These are phyloP conservation scores for Neurospora sp. DNA, from an alignment of 495 filamentous ascomycete genomes.

Conservation along the genomic window DNA sequence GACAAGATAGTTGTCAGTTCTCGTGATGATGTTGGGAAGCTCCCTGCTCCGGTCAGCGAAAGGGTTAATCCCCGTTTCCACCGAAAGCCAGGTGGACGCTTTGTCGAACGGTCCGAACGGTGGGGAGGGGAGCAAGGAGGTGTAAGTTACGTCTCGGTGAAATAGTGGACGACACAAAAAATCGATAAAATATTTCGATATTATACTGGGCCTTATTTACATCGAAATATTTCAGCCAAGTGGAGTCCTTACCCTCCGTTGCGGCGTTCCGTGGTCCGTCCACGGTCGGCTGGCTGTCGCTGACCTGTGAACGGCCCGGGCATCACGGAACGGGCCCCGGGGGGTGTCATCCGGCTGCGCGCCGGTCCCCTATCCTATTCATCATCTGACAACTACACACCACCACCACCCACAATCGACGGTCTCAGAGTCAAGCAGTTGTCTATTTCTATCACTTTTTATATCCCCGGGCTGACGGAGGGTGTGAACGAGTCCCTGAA, in stretches of 20 bases:
- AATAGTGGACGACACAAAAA: background rate
- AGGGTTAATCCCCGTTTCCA: background rate
- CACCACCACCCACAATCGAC: background rate
- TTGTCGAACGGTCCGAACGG: background rate
- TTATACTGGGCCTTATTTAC: background rate
- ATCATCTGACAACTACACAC: background rate
- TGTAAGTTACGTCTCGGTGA: background rate
- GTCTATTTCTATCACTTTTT: background rate
- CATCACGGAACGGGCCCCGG: background rate
- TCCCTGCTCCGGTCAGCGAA: background rate
- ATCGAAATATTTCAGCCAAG: background rate
- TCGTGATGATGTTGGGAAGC: background rate
- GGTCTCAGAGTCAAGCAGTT: background rate
- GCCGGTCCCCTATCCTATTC: background rate
- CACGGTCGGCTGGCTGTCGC: background rate
- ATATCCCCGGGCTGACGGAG: background rate
- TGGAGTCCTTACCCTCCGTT: background rate
- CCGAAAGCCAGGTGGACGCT: background rate
- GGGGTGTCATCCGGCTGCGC: background rate
- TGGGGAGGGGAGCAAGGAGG: background rate
- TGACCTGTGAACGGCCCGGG: background rate
- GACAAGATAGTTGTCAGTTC: background rate
- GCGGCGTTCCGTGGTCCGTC: background rate
- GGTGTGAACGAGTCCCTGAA: background rate
- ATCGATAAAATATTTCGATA: background rate